Conservation (phyloP, 768 basidiomycete genomes). For the Boletus rubropictus region DNA sequence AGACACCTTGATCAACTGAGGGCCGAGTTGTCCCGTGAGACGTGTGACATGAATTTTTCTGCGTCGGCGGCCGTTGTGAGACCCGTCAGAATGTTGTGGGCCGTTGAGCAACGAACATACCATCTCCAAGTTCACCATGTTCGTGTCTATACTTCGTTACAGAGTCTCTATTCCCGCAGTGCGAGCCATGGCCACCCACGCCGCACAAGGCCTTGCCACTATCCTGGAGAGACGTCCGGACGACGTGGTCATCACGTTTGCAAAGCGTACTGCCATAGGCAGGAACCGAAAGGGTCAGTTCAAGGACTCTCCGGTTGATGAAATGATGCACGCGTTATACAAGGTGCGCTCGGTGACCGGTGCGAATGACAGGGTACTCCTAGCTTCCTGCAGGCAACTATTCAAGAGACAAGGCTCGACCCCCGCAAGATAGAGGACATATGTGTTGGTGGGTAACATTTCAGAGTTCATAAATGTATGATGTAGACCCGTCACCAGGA, state of each 20-base stretch:
- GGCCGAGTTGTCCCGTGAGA: background rate
- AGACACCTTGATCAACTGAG: too few relatives aligned
- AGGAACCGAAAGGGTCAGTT: conserved; percentile 87
- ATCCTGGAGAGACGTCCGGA: conserved; percentile 67
- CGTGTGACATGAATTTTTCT: background rate
- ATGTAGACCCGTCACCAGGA: conserved; percentile 36
- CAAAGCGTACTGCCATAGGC: conserved; percentile 85
- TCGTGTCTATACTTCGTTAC: conserved; percentile 10
- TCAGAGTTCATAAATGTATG: background rate
- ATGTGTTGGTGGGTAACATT: conserved; percentile 57
- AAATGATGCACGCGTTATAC: conserved; percentile 77
- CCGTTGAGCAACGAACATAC: background rate
- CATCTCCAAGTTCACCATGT: conserved; percentile 16
- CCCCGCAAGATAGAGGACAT: conserved; percentile 75
- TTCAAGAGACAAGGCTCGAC: conserved; percentile 61
- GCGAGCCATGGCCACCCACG: conserved; percentile 34
- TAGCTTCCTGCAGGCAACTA: conserved; percentile 45
- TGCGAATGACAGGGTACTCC: background rate
- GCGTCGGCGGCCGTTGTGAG: conserved; percentile 3
- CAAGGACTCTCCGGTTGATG: conserved; percentile 84
- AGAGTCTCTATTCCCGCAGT: conserved; percentile 2
- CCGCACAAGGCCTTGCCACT: conserved; percentile 38
- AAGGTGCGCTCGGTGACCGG: conserved; percentile 42
- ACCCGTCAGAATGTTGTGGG: background rate
- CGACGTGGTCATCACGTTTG: conserved; percentile 88